Conservation (phyloP, 2,329 filamentous ascomycete species). For the Trichothecium sympodiale region DNA sequence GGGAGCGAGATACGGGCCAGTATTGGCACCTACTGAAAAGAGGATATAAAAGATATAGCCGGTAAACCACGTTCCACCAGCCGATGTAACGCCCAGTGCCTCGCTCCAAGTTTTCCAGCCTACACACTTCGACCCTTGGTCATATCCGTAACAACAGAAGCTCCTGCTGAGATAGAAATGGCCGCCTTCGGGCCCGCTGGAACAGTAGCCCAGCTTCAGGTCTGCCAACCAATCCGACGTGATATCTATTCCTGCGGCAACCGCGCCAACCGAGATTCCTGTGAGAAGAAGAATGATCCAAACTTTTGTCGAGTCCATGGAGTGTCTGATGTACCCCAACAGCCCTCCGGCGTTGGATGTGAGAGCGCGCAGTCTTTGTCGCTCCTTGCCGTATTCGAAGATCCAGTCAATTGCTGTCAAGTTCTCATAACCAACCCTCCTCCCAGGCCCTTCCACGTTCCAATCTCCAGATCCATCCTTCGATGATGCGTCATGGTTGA, state of each 20-base stretch:
- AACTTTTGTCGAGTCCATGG: conserved; percentile 78
- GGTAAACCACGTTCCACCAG: conserved; percentile 64
- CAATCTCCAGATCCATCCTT: conserved; percentile 58
- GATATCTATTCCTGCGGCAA: conserved; percentile 85
- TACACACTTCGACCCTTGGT: conserved; percentile 67
- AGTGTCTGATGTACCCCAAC: conserved; percentile 58
- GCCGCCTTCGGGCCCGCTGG: conserved; percentile 62
- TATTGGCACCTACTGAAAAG: conserved; percentile 59
- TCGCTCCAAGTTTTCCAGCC: conserved; percentile 83
- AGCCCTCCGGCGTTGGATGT: conserved; percentile 58
- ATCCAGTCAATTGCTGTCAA: conserved; percentile 99
- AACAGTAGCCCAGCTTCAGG: conserved; percentile 82
- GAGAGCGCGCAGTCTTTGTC: conserved; percentile 73
- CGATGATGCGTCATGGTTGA: conserved; percentile 11
- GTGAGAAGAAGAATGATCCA: conserved; percentile 85
- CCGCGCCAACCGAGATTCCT: conserved; percentile 68
- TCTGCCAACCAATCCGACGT: conserved; percentile 89
- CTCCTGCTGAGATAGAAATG: conserved; percentile 82
- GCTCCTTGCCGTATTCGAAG: conserved; percentile 94
- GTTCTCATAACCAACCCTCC: conserved; percentile 89
- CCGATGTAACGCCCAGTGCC: conserved; percentile 55
- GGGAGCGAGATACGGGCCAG: too few relatives aligned
- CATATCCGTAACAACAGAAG: conserved; percentile 91
- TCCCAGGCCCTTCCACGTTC: conserved; percentile 80
- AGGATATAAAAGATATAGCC: conserved; percentile 80